phyloP scores from a whole-genome alignment of 306 rosid species.

The Macrotyloma uniflorum region DNA sequence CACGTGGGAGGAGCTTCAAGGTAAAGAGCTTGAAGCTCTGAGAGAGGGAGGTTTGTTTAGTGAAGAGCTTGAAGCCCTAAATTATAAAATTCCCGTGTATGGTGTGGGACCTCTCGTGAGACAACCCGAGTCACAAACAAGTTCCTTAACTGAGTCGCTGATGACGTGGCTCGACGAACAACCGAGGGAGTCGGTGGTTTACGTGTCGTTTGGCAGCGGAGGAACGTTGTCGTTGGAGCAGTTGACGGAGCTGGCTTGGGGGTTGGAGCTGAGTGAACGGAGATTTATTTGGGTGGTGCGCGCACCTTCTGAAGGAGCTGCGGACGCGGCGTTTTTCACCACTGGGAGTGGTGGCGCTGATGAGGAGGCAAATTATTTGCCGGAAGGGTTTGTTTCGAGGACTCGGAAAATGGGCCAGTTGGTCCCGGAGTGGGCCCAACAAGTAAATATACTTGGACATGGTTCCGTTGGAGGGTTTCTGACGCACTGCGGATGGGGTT shows the following conservation, averaged over 20 bases:
- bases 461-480: conserved; percentile 49
- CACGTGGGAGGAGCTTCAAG: conserved; percentile 42
- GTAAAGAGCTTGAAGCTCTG: background rate
- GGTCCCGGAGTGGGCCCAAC: conserved; percentile 51
- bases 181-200: conserved; percentile 53
- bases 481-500: conserved; percentile 65
- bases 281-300: conserved; percentile 77
- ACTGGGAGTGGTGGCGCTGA: background rate
- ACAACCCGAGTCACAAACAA: background rate
- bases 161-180: conserved; percentile 59
- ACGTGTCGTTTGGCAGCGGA: conserved; percentile 71
- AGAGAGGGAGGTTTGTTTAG: background rate
- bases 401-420: conserved; percentile 12
- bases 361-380: background rate
- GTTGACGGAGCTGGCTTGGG: conserved; percentile 59
- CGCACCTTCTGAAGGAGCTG: conserved; percentile 30
- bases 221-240: conserved; percentile 62
- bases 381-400: conserved; percentile 20
- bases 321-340: conserved; percentile 21
- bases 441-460: conserved; percentile 47
- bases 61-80: background rate
- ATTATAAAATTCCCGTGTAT: conserved; percentile 37
- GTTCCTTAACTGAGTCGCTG: background rate
- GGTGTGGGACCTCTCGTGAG: conserved; percentile 63
- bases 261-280: conserved; percentile 62